Percentiles rank a stretch among this genome's conserved stretches.
phyloP scores from a whole-genome alignment of 306 rosid species.

The Crataegus laevigata region DNA sequence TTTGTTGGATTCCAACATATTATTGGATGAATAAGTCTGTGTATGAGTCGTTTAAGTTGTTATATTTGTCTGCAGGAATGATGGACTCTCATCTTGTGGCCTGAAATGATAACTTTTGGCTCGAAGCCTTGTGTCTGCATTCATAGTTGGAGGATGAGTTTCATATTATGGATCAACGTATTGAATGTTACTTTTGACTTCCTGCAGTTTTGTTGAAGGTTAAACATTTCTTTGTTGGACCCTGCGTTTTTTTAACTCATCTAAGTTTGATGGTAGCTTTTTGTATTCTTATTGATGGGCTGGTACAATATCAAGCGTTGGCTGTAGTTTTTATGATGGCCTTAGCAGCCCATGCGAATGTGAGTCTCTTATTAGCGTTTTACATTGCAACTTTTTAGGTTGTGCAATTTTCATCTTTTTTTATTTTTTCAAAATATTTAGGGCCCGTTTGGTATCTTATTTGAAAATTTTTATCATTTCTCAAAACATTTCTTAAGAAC shows the following conservation, averaged over 20 bases:
- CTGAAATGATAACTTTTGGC: neutral
- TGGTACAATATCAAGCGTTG: conserved; percentile 8
- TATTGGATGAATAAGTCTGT: neutral
- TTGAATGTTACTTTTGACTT: conserved; percentile 26
- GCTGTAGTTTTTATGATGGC: conserved; percentile 8
- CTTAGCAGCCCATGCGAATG: conserved; percentile 2
- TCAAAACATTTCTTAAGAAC: too few relatives aligned
- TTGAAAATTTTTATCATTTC: too few relatives aligned
- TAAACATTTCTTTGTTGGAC: conserved; percentile 36
- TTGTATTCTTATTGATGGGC: conserved; percentile 24
- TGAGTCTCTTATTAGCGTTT: conserved; percentile 2
- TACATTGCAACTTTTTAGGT: neutral
- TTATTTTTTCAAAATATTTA: neutral
- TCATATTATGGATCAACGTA: conserved; percentile 19
- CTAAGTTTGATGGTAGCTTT: conserved; percentile 15
- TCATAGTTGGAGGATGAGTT: conserved; percentile 12
- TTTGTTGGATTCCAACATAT: neutral
- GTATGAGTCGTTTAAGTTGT: neutral
- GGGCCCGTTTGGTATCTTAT: too few relatives aligned
- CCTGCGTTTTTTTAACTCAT: conserved; percentile 23
- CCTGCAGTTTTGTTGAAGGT: conserved; percentile 36
- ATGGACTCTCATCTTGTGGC: conserved; percentile 8
- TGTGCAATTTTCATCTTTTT: neutral
- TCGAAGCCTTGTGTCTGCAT: conserved; percentile 1
- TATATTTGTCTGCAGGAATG: conserved; percentile 33